Percentiles rank a stretch among this genome's conserved stretches.
Evolutionary conservation across 192 early-diverging fungal genomes (phyloP).

Genomic region (Coemansia aciculifera): DNA sequence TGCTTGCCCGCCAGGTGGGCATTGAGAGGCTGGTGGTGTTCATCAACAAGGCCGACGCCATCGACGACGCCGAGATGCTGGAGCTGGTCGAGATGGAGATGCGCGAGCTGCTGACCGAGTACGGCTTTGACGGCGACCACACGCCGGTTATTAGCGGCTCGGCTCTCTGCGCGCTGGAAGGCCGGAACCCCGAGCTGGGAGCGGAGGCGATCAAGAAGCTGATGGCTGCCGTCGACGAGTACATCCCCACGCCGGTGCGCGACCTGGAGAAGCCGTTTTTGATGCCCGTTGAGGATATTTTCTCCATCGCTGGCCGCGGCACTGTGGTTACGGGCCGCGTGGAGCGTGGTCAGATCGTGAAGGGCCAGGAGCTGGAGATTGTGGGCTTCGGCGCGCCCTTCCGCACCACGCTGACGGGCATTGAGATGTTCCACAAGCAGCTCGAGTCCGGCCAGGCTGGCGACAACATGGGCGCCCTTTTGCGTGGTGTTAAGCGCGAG

Average conservation of each 20-base stretch:
- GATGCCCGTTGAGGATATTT: slow-evolving; percentile 98
- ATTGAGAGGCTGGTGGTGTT: slow-evolving; percentile 92
- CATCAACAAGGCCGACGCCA: slow-evolving; percentile 97
- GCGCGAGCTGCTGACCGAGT: slow-evolving; percentile 89
- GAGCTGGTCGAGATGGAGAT: slow-evolving; percentile 99
- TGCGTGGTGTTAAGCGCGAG: slow-evolving; percentile 97
- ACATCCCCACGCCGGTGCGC: slow-evolving; percentile 88
- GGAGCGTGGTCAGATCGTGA: slow-evolving; percentile 88
- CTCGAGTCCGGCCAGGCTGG: slow-evolving; percentile 95
- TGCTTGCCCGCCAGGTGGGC: slow-evolving; percentile 95
- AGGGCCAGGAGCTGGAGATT: slow-evolving; percentile 96
- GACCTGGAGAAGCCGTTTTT: slow-evolving; percentile 99
- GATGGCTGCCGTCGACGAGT: slow-evolving; percentile 88
- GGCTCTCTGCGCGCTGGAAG: slow-evolving; percentile 93
- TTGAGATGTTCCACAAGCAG: slow-evolving; percentile 99
- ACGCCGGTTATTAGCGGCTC: slow-evolving; percentile 91
- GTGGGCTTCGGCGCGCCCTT: slow-evolving; percentile 86
- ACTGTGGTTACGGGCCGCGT: slow-evolving; percentile 95
- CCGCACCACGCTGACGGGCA: slow-evolving; percentile 95
- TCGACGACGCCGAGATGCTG: slow-evolving; percentile 96
- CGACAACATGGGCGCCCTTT: slow-evolving; percentile 96
- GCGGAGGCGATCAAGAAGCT: slow-evolving; percentile 85
- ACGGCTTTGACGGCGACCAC: slow-evolving; percentile 90
- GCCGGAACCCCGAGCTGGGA: slow-evolving; percentile 86
- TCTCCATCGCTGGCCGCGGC: slow-evolving; percentile 97